Conservation (phyloP, 2,329 filamentous ascomycete species). For the Colletotrichum lentis region DNA sequence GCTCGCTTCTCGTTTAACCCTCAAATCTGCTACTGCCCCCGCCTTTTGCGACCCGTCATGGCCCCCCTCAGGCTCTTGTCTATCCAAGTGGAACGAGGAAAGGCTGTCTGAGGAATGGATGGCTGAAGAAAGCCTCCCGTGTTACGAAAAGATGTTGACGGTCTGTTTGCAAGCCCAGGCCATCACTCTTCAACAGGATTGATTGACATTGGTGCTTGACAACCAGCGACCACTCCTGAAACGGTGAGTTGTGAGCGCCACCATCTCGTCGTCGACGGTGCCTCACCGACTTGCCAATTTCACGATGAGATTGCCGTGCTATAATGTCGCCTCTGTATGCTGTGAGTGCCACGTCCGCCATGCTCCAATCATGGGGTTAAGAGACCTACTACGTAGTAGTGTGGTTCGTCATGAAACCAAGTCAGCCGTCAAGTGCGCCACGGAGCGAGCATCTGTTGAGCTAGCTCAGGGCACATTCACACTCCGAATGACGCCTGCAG, state of each 20-base stretch:
- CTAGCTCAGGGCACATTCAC: background rate
- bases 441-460: slow-evolving; percentile 14
- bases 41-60: slow-evolving; percentile 4
- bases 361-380: slow-evolving; percentile 1
- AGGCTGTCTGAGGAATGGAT: background rate
- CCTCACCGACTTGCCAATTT: slow-evolving; percentile 11
- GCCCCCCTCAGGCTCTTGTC: background rate
- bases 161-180: background rate
- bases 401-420: slow-evolving; percentile 22
- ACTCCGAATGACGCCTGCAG: background rate
- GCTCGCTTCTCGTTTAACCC: slow-evolving; percentile 19
- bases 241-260: slow-evolving; percentile 7
- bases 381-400: background rate
- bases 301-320: background rate
- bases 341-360: background rate
- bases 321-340: background rate
- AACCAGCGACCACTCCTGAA: background rate
- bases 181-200: background rate
- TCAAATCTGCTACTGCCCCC: slow-evolving; percentile 33
- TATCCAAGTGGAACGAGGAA: background rate
- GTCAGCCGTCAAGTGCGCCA: slow-evolving; percentile 5
- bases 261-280: background rate
- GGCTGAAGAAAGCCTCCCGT: background rate
- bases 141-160: background rate
- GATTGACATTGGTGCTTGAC: background rate